Conservation (phyloP, 768 basidiomycete genomes). For the Macrolepiota albuminosa region DNA sequence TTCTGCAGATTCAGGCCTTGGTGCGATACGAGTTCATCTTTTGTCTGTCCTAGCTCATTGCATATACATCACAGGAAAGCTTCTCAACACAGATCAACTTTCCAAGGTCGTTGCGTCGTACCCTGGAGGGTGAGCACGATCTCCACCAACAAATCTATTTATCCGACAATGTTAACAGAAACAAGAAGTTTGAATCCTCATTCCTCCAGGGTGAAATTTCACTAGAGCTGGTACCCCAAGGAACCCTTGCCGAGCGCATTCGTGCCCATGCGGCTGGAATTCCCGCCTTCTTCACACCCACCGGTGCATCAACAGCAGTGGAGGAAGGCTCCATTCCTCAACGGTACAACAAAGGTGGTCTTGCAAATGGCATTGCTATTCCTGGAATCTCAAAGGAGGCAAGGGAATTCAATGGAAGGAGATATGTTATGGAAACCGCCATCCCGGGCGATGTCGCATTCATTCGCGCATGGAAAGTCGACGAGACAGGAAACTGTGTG, state of each 20-base stretch:
- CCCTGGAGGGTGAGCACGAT: slow-evolving; percentile 64
- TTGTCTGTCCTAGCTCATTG: neutral
- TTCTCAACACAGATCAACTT: slow-evolving; percentile 72
- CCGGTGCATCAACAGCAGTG: slow-evolving; percentile 80
- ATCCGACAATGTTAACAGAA: slow-evolving; percentile 36
- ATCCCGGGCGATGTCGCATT: slow-evolving; percentile 82
- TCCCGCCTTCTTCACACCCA: slow-evolving; percentile 92
- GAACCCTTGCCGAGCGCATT: slow-evolving; percentile 83
- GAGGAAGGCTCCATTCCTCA: slow-evolving; percentile 77
- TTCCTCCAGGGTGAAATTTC: slow-evolving; percentile 81
- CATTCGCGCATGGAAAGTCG: slow-evolving; percentile 87
- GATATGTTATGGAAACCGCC: slow-evolving; percentile 78
- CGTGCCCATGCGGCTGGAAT: slow-evolving; percentile 89
- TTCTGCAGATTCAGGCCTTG: slow-evolving; percentile 62
- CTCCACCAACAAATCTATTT: neutral
- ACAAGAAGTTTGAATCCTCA: slow-evolving; percentile 79
- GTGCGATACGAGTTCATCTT: slow-evolving; percentile 28
- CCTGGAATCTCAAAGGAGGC: slow-evolving; percentile 74
- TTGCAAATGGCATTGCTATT: slow-evolving; percentile 62
- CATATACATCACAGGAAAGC: slow-evolving; percentile 45
- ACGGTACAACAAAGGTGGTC: slow-evolving; percentile 75
- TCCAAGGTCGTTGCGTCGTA: slow-evolving; percentile 86
- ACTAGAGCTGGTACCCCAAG: slow-evolving; percentile 88
- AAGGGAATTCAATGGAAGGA: slow-evolving; percentile 71
- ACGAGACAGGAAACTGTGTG: slow-evolving; percentile 86